Evolutionary conservation across 2,329 filamentous ascomycete genomes (phyloP).

Genomic region (Diaporthe nobilis): DNA sequence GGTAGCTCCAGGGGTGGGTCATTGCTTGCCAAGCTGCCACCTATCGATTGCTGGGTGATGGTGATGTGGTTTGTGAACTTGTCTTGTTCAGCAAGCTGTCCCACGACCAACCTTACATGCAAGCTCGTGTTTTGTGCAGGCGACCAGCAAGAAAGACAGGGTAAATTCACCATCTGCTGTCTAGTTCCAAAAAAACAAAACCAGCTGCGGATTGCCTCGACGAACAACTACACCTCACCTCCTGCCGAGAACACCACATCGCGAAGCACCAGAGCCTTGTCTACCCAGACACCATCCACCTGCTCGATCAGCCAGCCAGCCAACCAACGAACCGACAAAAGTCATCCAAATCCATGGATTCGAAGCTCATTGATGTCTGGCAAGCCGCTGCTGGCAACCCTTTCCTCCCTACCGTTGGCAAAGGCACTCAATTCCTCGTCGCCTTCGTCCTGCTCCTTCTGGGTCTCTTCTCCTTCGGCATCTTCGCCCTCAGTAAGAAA

Average conservation of each 20-base stretch:
- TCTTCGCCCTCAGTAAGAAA: conserved; percentile 87
- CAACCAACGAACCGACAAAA: conserved; percentile 9
- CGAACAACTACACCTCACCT: not conserved
- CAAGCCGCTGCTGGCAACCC: conserved; percentile 90
- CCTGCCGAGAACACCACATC: not conserved
- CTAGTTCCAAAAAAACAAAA: not conserved
- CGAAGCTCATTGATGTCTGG: conserved; percentile 91
- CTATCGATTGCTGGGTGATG: conserved; percentile 23
- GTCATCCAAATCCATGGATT: conserved; percentile 71
- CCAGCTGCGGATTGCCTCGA: not conserved
- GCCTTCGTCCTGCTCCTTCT: conserved; percentile 82
- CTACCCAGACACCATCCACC: not conserved
- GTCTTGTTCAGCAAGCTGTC: not conserved
- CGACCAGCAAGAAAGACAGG: not conserved
- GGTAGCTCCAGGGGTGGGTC: not conserved
- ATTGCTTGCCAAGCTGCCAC: conserved; percentile 25
- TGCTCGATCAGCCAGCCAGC: not conserved
- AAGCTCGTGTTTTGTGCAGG: conserved; percentile 15
- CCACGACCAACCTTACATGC: not conserved
- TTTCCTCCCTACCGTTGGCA: conserved; percentile 84
- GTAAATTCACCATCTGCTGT: not conserved
- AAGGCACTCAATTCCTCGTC: conserved; percentile 86
- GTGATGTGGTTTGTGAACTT: conserved; percentile 22
- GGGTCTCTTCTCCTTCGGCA: conserved; percentile 79
- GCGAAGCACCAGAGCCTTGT: not conserved